phyloP scores from a whole-genome alignment of 2,329 filamentous ascomycete species.

The Oidium heveae region DNA sequence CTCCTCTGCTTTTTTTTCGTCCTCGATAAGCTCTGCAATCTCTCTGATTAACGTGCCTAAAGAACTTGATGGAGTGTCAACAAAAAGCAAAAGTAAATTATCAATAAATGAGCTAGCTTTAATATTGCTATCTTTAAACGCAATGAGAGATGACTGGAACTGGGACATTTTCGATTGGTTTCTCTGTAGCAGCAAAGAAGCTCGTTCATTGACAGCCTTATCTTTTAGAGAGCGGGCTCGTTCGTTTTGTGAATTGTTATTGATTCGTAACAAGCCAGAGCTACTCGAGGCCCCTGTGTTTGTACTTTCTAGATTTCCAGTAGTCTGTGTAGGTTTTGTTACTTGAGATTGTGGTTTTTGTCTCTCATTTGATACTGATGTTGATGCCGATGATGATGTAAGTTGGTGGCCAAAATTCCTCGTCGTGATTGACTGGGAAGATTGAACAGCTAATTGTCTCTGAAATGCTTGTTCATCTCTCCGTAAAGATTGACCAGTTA shows the following conservation, averaged over 20 bases:
- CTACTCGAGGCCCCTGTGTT: slow-evolving; percentile 23
- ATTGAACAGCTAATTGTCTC: slow-evolving; percentile 75
- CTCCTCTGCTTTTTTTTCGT: slow-evolving; percentile 43
- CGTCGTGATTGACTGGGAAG: slow-evolving; percentile 52
- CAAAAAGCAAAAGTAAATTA: slow-evolving; percentile 63
- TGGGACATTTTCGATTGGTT: slow-evolving; percentile 46
- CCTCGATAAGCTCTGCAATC: slow-evolving; percentile 77
- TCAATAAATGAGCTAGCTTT: slow-evolving; percentile 60
- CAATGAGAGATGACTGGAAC: slow-evolving; percentile 60
- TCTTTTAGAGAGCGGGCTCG: slow-evolving; percentile 62
- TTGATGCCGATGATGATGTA: neutral
- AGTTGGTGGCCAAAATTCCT: slow-evolving; percentile 60
- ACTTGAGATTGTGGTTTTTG: slow-evolving; percentile 3
- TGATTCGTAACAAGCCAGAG: slow-evolving; percentile 21
- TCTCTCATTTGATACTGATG: slow-evolving; percentile 20
- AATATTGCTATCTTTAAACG: slow-evolving; percentile 45
- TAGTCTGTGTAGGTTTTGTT: slow-evolving; percentile 5
- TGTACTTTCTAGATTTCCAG: slow-evolving; percentile 6
- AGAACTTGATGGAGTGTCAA: slow-evolving; percentile 50
- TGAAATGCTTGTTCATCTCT: slow-evolving; percentile 82
- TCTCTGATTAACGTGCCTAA: slow-evolving; percentile 79
- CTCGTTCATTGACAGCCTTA: slow-evolving; percentile 63
- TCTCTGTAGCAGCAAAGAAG: slow-evolving; percentile 54
- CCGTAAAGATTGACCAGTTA: slow-evolving; percentile 55
- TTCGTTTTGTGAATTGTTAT: slow-evolving; percentile 40